Evolutionary conservation across 371 early-diverging fungal genomes (phyloP), one percentile per base, ranked within the genome.

Genomic region (Massospora cicadina): DNA sequence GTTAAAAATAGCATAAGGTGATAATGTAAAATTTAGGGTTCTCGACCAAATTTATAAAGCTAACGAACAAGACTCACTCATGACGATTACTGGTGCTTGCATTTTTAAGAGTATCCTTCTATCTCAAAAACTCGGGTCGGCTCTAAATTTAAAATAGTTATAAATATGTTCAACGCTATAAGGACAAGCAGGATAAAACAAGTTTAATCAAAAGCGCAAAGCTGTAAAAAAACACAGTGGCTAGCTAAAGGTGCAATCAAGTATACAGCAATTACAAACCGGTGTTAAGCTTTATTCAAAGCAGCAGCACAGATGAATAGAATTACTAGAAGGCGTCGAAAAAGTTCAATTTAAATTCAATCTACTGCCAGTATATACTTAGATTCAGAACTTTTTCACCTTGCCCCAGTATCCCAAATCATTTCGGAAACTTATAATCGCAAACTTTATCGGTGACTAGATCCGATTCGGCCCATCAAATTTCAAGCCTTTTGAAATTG

Each of bases 1-100:
- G 27, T 53, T 25, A 53, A 62, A 58, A 2, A 32, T 31, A 2
- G 17, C 56, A 32, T 0, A 32, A 17, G 13, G 59, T 26, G 63
- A 23, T 25, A 29, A 60, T 63, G 64, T 31, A 33, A 17, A 31
- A 21, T 33, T 29, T 2, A 28, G 2, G 58, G n/a, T n/a, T n/a
- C n/a, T n/a, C n/a, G n/a, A n/a, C n/a, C 1, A 55, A 26, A n/a
- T 60, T 54, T 54, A 54, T 54, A 31, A 63, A 12, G 53, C 3
- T 2, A 63, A 28, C 28, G 32, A 31, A 57, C 7, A 54, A 29
- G 32, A 72, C 79, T 69, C 80, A 84, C 84, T 85, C 82, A 85
- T 81, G 63, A 85, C 85, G 76, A 85, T 80, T 63, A 85, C 83
- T 63, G 81, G 83, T 64, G 77, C 75, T 68, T 79, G 80, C 83